These are phyloP conservation scores for Gelatoporia subvermispora DNA, from an alignment of 768 basidiomycete species.

Conservation along the genomic window DNA sequence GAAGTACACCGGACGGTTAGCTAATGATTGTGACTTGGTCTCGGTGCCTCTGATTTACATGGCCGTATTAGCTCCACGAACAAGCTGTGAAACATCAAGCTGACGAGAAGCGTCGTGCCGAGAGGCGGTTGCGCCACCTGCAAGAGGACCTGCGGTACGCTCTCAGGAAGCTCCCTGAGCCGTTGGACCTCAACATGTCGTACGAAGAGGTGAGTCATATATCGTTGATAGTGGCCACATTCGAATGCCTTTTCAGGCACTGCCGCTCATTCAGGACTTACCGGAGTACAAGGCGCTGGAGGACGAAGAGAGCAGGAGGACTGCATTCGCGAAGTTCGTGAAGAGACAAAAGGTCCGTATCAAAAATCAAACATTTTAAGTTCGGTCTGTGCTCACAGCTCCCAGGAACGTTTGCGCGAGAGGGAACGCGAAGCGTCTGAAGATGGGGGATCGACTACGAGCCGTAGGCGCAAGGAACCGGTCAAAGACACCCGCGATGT, in stretches of 20 bases:
- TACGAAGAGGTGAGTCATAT: slow-evolving; percentile 73
- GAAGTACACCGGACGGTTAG: slow-evolving; percentile 59
- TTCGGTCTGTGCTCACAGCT: neutral
- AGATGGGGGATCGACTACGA: slow-evolving; percentile 76
- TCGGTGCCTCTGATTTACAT: neutral
- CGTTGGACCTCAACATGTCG: slow-evolving; percentile 65
- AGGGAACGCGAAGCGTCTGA: slow-evolving; percentile 60
- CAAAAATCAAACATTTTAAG: neutral
- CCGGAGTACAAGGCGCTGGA: slow-evolving; percentile 85
- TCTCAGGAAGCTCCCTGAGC: slow-evolving; percentile 81
- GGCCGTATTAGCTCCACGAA: slow-evolving; percentile 55
- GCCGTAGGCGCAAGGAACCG: slow-evolving; percentile 78
- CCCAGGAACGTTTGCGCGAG: slow-evolving; percentile 67
- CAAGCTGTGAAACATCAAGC: slow-evolving; percentile 69
- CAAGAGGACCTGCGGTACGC: slow-evolving; percentile 97
- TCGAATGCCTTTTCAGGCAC: slow-evolving; percentile 38
- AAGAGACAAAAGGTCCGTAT: slow-evolving; percentile 78
- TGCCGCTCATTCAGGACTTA: slow-evolving; percentile 75
- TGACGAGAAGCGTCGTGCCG: slow-evolving; percentile 82
- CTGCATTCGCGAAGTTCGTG: slow-evolving; percentile 84
- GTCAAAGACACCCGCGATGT: slow-evolving; percentile 31
- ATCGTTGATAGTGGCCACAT: slow-evolving; percentile 1
- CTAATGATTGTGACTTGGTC: slow-evolving; percentile 3
- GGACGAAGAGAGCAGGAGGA: slow-evolving; percentile 77
- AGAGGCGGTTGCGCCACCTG: slow-evolving; percentile 78